Conservation (phyloP, 148 eudicot species). For the Simmondsia chinensis region DNA sequence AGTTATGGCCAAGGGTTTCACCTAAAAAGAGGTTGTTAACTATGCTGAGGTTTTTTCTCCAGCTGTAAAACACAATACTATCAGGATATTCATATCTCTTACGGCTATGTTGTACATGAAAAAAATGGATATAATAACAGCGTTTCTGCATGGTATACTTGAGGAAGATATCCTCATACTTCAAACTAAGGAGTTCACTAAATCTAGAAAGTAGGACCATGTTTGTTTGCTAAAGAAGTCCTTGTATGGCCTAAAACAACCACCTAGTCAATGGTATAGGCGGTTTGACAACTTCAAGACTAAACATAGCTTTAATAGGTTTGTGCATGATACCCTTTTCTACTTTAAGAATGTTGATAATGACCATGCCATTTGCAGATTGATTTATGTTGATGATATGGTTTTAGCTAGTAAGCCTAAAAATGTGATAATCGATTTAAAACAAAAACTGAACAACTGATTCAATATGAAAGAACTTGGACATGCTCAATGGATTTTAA, state of each 20-base stretch:
- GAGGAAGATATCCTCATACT: neutral
- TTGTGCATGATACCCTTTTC: too few relatives aligned
- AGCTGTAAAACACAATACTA: conserved; percentile 6
- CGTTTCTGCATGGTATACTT: conserved; percentile 7
- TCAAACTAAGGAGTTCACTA: neutral
- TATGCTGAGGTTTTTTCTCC: conserved; percentile 6
- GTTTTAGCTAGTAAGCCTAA: too few relatives aligned
- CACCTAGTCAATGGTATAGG: neutral
- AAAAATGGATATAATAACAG: conserved; percentile 5
- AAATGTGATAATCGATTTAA: too few relatives aligned
- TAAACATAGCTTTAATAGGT: too few relatives aligned
- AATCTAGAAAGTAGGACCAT: neutral
- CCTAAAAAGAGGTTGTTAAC: conserved; percentile 2
- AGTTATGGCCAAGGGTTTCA: too few relatives aligned
- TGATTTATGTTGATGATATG: too few relatives aligned
- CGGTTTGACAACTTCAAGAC: too few relatives aligned
- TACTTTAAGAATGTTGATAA: too few relatives aligned
- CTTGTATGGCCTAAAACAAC: neutral
- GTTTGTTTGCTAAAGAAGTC: neutral
- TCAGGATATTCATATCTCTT: neutral
- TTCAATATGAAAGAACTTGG: too few relatives aligned
- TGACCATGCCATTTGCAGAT: too few relatives aligned
- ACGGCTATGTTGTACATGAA: neutral
- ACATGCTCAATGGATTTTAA: too few relatives aligned
- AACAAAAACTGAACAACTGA: too few relatives aligned